A percentile compares a stretch with the other conserved stretches of the same genome.
phyloP scores from a whole-genome alignment of 2,329 filamentous ascomycete species.

The Acrocalymma vagum region DNA sequence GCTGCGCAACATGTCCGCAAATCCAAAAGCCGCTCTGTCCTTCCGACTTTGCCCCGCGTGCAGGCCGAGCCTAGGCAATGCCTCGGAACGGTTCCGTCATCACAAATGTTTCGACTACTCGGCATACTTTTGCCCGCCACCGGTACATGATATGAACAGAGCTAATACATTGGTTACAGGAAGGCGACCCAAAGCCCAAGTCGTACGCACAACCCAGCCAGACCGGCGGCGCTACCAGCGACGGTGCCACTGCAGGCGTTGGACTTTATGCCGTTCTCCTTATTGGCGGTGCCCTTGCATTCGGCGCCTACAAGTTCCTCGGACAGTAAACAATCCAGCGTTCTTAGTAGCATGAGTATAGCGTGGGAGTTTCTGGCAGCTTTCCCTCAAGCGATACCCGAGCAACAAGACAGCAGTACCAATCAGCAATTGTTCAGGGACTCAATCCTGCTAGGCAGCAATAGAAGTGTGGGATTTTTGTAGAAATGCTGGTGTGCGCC shows the following conservation, averaged over 20 bases:
- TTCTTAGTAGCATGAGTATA: too few species aligned
- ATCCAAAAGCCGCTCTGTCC: not conserved
- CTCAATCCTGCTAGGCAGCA: too few species aligned
- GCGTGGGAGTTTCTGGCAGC: too few species aligned
- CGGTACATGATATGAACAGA: conserved; percentile 1
- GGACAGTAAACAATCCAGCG: too few species aligned
- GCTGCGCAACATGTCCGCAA: not conserved
- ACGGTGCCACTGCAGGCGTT: conserved; percentile 70
- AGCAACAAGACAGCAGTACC: too few species aligned
- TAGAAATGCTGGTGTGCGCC: too few species aligned
- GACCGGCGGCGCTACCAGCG: conserved; percentile 53
- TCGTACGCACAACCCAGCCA: conserved; percentile 59
- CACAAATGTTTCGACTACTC: not conserved
- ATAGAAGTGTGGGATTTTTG: too few species aligned
- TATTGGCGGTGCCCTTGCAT: conserved; percentile 78
- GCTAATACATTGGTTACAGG: conserved; percentile 47
- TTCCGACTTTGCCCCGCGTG: conserved; percentile 1
- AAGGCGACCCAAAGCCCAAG: conserved; percentile 81
- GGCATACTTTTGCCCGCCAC: conserved; percentile 4
- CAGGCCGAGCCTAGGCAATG: conserved; percentile 9
- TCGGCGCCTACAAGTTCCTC: conserved; percentile 87
- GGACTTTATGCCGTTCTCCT: conserved; percentile 84
- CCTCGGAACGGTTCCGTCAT: conserved; percentile 30
- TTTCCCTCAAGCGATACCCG: too few species aligned
- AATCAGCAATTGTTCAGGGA: too few species aligned